Conservation (phyloP, 768 basidiomycete species). For the Collybia nuda region DNA sequence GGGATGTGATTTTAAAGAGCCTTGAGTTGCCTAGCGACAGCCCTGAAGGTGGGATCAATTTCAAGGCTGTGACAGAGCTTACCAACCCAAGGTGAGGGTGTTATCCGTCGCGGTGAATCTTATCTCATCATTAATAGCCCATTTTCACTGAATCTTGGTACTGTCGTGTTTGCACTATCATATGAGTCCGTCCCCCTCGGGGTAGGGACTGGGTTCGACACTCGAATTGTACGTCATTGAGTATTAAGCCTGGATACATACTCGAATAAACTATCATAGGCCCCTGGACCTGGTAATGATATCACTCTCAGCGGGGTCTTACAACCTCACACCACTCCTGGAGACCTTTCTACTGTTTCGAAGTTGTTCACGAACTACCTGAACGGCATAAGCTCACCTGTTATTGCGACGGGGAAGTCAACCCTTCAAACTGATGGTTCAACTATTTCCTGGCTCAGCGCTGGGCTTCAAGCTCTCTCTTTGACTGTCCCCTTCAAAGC, state of each 20-base stretch:
- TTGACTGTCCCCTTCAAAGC: constrained; percentile 64
- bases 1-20: constrained; percentile 52
- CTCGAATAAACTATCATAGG: constrained; percentile 24
- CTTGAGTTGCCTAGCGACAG: constrained; percentile 67
- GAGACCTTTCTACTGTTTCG: constrained; percentile 50
- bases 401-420: constrained; percentile 59
- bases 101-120: not conserved
- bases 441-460: constrained; percentile 64
- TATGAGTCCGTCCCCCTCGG: constrained; percentile 61
- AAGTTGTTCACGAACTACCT: constrained; percentile 71
- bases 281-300: constrained; percentile 47
- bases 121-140: constrained; percentile 38
- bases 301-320: constrained; percentile 61
- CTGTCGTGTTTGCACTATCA: constrained; percentile 58
- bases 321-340: constrained; percentile 46
- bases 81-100: constrained; percentile 52
- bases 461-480: constrained; percentile 55
- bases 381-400: constrained; percentile 58
- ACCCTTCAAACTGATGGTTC: constrained; percentile 57
- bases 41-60: constrained; percentile 67
- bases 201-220: constrained; percentile 49
- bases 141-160: constrained; percentile 69
- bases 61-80: constrained; percentile 53
- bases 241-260: constrained; percentile 1
- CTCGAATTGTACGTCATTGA: constrained; percentile 43